Conservation (phyloP, 176 grass and related monocot species). For the Oryza brachyantha region DNA sequence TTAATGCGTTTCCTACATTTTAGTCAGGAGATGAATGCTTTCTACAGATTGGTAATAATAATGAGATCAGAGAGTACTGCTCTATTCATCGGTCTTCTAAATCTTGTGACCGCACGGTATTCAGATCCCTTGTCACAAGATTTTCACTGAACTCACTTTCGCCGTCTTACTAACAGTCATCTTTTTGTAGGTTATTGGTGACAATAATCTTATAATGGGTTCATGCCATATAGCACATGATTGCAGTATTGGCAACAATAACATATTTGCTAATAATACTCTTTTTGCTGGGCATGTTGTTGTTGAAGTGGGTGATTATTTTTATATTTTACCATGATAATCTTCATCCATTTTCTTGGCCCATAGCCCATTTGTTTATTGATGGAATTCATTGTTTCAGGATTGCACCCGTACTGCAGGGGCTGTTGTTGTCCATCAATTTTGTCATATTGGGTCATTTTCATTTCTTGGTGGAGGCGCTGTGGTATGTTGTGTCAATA, state of each 20-base stretch:
- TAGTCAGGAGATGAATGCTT: constrained; percentile 75
- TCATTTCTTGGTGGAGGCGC: constrained; percentile 89
- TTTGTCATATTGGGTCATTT: constrained; percentile 84
- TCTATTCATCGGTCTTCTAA: constrained; percentile 86
- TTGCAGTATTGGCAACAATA: constrained; percentile 82
- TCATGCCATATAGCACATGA: constrained; percentile 95
- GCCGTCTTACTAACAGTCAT: constrained; percentile 9
- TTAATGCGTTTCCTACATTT: constrained; percentile 18
- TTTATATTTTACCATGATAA: constrained; percentile 24
- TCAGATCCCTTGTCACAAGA: constrained; percentile 19
- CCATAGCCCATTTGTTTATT: neutral
- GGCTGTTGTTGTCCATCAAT: constrained; percentile 82
- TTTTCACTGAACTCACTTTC: neutral
- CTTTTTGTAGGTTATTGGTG: constrained; percentile 73
- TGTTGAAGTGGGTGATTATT: constrained; percentile 71
- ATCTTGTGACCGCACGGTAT: constrained; percentile 72
- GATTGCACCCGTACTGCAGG: constrained; percentile 70
- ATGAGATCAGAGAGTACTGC: constrained; percentile 80
- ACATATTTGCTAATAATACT: constrained; percentile 94
- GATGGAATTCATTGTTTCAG: constrained; percentile 33
- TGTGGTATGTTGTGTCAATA: constrained; percentile 45
- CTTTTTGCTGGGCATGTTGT: constrained; percentile 80
- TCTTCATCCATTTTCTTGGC: constrained; percentile 12
- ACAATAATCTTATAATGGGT: constrained; percentile 91
- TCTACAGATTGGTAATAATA: constrained; percentile 72